Base-by-base conservation (phyloP, 202 grass and related monocot species). In the Setaria viridis region DNA sequence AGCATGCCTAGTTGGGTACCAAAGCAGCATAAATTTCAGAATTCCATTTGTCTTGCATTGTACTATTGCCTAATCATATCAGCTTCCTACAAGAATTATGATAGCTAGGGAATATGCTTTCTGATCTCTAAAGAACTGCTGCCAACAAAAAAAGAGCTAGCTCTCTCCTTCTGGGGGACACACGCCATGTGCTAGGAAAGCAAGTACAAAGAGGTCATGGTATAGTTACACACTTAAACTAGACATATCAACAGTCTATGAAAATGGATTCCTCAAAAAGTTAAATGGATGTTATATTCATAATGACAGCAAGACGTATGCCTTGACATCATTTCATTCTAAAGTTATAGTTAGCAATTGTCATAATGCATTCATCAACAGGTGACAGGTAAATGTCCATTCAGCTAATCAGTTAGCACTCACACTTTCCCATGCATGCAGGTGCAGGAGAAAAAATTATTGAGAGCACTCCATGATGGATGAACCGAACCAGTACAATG, bases 161-260 rank as follows among this genome's bases (percentile, higher is more conserved):
- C 48, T 9, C 10, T 25, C 34, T 25, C 13, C 45, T 47, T 70
- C 70, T 50, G 21, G 45, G 45, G 25, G 4, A 56, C 37, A 83
- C n/a, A 58, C 70, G 6, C 16, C 82, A 76, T 81, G 62, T 80
- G 50, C 60, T 17, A 68, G 10, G 17, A 74, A 89, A 29, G 59
- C 77, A 85, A 80, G 82, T 80, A 81, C 82, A 80, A 33, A 62
- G 33, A 67, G 57, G 15, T 51, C 33, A 85, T 53, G 60, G 75
- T 63, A 74, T 34, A 62, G 74, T 37, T 72, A 73, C 35, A 65
- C 49, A 6, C 30, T 14, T 43, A 41, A 85, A 63, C 17, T 30
- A 57, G 34, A 47, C 16, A 81, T 20, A 70, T 42, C 49, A 89
- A 80, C 58, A 62, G 19, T 51, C 32, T 9, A 39, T 15, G 46